Base-by-base conservation (phyloP, 116 monocot species). In the Trichopus zeylanicus region DNA sequence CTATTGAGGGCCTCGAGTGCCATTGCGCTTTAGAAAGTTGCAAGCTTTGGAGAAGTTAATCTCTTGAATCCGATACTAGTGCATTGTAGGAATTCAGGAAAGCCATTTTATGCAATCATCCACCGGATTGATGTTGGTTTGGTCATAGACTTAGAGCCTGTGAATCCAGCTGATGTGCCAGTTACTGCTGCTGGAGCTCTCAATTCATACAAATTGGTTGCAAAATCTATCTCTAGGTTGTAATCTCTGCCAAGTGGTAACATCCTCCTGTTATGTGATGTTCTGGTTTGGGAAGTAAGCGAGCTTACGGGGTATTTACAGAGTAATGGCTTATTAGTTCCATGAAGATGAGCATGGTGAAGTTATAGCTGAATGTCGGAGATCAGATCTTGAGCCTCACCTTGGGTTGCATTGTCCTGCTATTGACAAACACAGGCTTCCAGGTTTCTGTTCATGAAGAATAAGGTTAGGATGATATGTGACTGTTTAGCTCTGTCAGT, bases 271-370 rank as follows among this genome's bases (percentile, higher is more conserved):
- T 60, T 97, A 28, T 97, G 95, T 51, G 95, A 97, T 62, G 81
- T 87, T 46, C 63, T 97, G 13, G 95, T 90, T 31, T 60, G 69
- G 59, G 91, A 90, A 53, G 78, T 87, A 3, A 75, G 84, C 18
- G 91, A 90, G 30, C 90, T 95, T 9, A 95, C 81, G 0, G 90
- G 90, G 1, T 95, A 89, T 54, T n/a, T 86, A 86, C 60, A 60
- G 94, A 53, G 90, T 89, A 31, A 95, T 95, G 94, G 78, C 76
- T 2, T 95, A 95, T 31, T 83, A 81, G 63, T 95, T 95, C 59
- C 94, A 95, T 33, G 90, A 95, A 32, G 94, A 95, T 52, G 86
- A 89, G 71, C 94, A 95, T 33, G 94, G 94, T 1, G 86, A 95
- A 63, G 94, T 95, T 24, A 63, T 91, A 46, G 70, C 95, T 2